Conservation (phyloP, 306 rosid species). For the Vachellia collinsii region DNA sequence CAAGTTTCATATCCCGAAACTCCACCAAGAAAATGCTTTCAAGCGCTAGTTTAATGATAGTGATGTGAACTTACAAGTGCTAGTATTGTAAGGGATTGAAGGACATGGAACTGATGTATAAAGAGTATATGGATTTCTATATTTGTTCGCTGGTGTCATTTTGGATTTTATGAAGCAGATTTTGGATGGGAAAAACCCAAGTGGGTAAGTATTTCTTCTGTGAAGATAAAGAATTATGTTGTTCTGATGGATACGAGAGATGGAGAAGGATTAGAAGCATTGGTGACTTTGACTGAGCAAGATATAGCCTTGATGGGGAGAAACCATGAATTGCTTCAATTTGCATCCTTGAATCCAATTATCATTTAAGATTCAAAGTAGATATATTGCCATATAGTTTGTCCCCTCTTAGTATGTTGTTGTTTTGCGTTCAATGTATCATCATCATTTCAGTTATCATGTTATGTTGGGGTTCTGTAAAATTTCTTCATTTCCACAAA, state of each 20-base stretch:
- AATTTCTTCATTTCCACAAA: too few relatives aligned
- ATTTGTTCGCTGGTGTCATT: constrained; percentile 35
- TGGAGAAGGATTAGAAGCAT: constrained; percentile 37
- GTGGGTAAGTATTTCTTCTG: constrained; percentile 25
- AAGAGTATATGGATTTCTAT: neutral
- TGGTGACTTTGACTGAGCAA: constrained; percentile 28
- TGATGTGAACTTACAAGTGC: too few relatives aligned
- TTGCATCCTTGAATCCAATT: constrained; percentile 36
- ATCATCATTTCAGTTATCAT: too few relatives aligned
- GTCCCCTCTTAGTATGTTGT: too few relatives aligned
- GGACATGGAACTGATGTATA: neutral
- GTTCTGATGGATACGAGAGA: constrained; percentile 28
- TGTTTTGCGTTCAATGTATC: too few relatives aligned
- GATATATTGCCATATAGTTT: too few relatives aligned
- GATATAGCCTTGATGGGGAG: constrained; percentile 30
- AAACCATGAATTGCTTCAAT: constrained; percentile 26
- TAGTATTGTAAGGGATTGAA: neutral
- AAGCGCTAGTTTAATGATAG: too few relatives aligned
- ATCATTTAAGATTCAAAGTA: too few relatives aligned
- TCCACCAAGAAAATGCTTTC: too few relatives aligned
- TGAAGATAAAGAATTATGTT: neutral
- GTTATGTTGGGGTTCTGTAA: too few relatives aligned
- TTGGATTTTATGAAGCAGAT: neutral
- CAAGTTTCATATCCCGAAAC: too few relatives aligned
- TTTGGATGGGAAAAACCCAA: constrained; percentile 28